Percentiles rank a stretch among this genome's conserved stretches.
phyloP scores from a whole-genome alignment of 108 stramenopile species.

The Fragilaria radians region DNA sequence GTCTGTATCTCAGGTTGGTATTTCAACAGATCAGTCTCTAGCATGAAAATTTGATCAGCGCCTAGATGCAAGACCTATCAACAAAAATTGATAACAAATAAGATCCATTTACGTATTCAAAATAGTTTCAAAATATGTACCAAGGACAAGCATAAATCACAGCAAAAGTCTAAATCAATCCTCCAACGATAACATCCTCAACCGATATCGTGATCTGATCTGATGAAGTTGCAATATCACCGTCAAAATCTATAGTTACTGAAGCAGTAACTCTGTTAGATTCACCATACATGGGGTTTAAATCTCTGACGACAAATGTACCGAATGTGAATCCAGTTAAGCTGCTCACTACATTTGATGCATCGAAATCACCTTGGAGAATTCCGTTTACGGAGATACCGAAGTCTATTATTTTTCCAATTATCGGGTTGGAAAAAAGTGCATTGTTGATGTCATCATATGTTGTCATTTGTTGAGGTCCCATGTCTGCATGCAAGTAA shows the following conservation, averaged over 20 bases:
- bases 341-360: background rate
- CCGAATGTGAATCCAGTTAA: constrained; percentile 5
- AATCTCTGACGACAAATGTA: background rate
- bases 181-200: no score
- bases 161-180: no score
- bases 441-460: background rate
- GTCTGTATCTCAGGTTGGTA: no score
- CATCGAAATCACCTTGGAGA: background rate
- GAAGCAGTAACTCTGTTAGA: background rate
- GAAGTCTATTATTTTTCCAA: background rate
- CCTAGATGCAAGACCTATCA: no score
- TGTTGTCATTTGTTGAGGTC: background rate
- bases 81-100: no score
- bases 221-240: background rate
- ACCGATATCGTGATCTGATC: constrained; percentile 1
- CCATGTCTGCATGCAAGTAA: background rate
- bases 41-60: no score
- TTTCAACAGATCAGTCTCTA: no score
- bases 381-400: background rate
- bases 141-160: no score
- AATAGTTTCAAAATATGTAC: no score
- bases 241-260: constrained; percentile 2
- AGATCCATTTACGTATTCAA: no score
- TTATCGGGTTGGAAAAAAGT: background rate
- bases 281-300: background rate